phyloP scores from a whole-genome alignment of 768 basidiomycete species.

The Kockovaella imperatae region DNA sequence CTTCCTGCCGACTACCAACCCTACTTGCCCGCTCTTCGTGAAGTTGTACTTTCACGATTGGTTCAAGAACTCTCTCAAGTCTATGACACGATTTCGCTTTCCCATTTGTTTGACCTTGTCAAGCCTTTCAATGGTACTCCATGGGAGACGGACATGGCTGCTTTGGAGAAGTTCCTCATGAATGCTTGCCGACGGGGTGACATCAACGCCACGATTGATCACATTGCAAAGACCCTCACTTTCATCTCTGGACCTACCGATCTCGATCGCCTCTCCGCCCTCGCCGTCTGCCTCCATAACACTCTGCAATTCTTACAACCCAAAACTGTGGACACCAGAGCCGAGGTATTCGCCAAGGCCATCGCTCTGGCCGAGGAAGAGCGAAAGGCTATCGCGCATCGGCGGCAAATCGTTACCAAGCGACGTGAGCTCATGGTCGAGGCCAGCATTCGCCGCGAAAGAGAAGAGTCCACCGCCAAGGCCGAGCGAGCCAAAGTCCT shows the following conservation, averaged over 20 bases:
- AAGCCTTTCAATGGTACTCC: conserved; percentile 60
- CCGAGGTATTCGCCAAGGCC: conserved; percentile 50
- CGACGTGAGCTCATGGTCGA: conserved; percentile 77
- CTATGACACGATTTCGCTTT: conserved; percentile 76
- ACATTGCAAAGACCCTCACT: conserved; percentile 71
- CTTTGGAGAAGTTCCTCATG: conserved; percentile 83
- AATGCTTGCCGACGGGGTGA: conserved; percentile 80
- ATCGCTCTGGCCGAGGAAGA: conserved; percentile 43
- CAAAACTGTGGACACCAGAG: conserved; percentile 51
- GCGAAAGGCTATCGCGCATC: conserved; percentile 50
- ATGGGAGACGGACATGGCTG: conserved; percentile 54
- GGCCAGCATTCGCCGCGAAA: conserved; percentile 73
- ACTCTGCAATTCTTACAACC: conserved; percentile 52
- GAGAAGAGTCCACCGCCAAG: conserved; percentile 71
- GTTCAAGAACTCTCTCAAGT: conserved; percentile 86
- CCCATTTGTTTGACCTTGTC: conserved; percentile 65
- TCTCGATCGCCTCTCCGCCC: conserved; percentile 58
- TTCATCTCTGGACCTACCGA: conserved; percentile 53
- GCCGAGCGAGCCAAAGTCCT: conserved; percentile 59
- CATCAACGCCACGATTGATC: conserved; percentile 77
- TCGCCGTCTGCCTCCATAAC: conserved; percentile 66
- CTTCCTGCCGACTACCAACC: conserved; percentile 56
- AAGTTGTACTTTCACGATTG: conserved; percentile 81
- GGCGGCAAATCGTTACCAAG: conserved; percentile 74
- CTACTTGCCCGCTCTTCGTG: conserved; percentile 82